Percentiles rank a stretch among this genome's conserved stretches.
Evolutionary conservation across 306 rosid genomes (phyloP).

Genomic region (Cucurbita pepo): DNA sequence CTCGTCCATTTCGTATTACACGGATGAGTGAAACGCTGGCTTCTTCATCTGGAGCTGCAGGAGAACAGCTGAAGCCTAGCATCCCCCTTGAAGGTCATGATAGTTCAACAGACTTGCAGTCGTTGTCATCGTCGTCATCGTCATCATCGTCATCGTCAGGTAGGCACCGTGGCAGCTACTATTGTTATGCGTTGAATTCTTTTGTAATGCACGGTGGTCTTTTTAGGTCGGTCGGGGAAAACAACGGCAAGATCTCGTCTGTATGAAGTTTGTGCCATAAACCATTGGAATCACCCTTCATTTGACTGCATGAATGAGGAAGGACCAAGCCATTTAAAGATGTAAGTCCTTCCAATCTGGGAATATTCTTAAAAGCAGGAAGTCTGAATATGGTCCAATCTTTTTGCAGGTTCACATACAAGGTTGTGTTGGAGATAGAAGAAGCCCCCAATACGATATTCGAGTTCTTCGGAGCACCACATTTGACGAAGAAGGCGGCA

Average conservation of each 20-base stretch:
- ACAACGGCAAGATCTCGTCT: conserved; percentile 46
- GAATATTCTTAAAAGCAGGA: not conserved
- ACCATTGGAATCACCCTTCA: conserved; percentile 51
- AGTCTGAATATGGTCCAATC: not conserved
- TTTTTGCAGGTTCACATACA: conserved; percentile 47
- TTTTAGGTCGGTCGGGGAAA: conserved; percentile 16
- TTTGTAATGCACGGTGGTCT: not conserved
- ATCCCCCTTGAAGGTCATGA: conserved; percentile 13
- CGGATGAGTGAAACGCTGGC: not conserved
- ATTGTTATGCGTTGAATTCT: conserved; percentile 1
- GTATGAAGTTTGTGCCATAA: conserved; percentile 48
- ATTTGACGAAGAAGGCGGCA: conserved; percentile 51
- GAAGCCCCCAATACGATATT: conserved; percentile 29
- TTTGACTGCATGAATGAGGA: conserved; percentile 67
- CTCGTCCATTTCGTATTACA: not conserved
- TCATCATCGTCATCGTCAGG: conserved; percentile 20
- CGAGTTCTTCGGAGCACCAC: conserved; percentile 43
- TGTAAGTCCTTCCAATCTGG: conserved; percentile 16
- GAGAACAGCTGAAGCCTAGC: not conserved
- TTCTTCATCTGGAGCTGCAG: not conserved
- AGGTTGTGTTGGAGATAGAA: conserved; percentile 46
- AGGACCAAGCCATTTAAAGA: conserved; percentile 61
- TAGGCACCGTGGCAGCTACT: conserved; percentile 28
- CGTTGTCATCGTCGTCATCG: too few species aligned
- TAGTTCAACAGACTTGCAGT: conserved; percentile 8